Conservation (phyloP, 1,284 basidiomycete genomes). For the Kwoniella shivajii region DNA sequence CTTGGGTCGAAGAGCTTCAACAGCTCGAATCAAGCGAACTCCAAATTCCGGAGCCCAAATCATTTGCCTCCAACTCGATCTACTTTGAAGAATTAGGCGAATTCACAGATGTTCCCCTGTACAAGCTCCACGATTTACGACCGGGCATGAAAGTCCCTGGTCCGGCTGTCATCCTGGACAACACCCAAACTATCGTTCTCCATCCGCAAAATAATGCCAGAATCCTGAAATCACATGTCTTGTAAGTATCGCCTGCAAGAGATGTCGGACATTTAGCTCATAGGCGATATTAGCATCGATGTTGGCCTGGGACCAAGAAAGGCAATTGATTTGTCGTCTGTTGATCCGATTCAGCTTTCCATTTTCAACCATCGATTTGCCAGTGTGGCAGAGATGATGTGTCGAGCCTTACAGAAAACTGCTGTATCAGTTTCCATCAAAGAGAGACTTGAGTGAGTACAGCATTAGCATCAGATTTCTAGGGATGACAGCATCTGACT, state of each 20-base stretch:
- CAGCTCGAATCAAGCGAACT: slow-evolving; percentile 55
- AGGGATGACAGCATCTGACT: slow-evolving; percentile 55
- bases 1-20: slow-evolving; percentile 24
- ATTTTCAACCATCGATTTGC: slow-evolving; percentile 60
- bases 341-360: slow-evolving; percentile 59
- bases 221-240: slow-evolving; percentile 17
- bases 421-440: slow-evolving; percentile 53
- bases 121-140: slow-evolving; percentile 52
- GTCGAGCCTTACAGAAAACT: slow-evolving; percentile 22
- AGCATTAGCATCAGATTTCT: slow-evolving; percentile 8
- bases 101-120: slow-evolving; percentile 63
- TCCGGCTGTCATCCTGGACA: slow-evolving; percentile 46
- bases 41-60: neutral
- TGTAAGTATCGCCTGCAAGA: slow-evolving; percentile 13
- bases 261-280: neutral
- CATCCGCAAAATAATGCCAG: slow-evolving; percentile 21
- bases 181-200: slow-evolving; percentile 49
- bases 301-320: slow-evolving; percentile 20
- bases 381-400: slow-evolving; percentile 55
- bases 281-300: slow-evolving; percentile 8
- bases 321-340: slow-evolving; percentile 15
- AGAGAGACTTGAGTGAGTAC: slow-evolving; percentile 43
- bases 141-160: slow-evolving; percentile 42
- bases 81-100: slow-evolving; percentile 44
- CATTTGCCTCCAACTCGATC: slow-evolving; percentile 26